These are phyloP conservation scores for Sporothrix inflata DNA, from an alignment of 2,329 filamentous ascomycete species.

Conservation along the genomic window DNA sequence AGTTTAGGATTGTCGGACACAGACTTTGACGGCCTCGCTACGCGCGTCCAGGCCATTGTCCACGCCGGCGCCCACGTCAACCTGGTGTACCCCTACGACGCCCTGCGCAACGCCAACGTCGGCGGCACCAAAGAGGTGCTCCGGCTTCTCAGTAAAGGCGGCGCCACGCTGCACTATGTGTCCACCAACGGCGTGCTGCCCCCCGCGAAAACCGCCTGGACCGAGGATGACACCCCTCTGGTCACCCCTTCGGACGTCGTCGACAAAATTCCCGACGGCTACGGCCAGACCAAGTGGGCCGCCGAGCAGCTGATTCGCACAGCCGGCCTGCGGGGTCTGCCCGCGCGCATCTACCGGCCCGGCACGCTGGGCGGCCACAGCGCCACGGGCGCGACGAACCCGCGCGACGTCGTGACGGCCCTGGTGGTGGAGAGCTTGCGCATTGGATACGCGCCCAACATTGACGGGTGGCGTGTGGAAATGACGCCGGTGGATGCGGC, in stretches of 20 bases:
- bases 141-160: slow-evolving; percentile 66
- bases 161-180: slow-evolving; percentile 75
- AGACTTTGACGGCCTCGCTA: slow-evolving; percentile 66
- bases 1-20: slow-evolving; percentile 69
- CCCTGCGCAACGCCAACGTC: slow-evolving; percentile 73
- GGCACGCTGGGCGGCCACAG: slow-evolving; percentile 82
- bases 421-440: slow-evolving; percentile 77
- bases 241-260: slow-evolving; percentile 68
- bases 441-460: slow-evolving; percentile 69
- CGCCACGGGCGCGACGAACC: slow-evolving; percentile 72
- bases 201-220: slow-evolving; percentile 70
- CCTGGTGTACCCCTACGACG: slow-evolving; percentile 79
- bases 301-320: slow-evolving; percentile 75
- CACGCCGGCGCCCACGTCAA: slow-evolving; percentile 80
- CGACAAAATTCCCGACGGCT: slow-evolving; percentile 69
- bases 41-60: slow-evolving; percentile 71
- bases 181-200: slow-evolving; percentile 82
- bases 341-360: slow-evolving; percentile 71
- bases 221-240: slow-evolving; percentile 66
- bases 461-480: slow-evolving; percentile 76
- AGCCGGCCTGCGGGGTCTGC: slow-evolving; percentile 67
- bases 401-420: slow-evolving; percentile 76
- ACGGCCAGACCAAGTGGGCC: slow-evolving; percentile 82
- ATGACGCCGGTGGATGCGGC: slow-evolving; percentile 87
- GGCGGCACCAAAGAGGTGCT: slow-evolving; percentile 78